Percentiles rank a stretch among this genome's conserved stretches.
These are phyloP conservation scores for Verbena officinalis DNA, from an alignment of 257 asterid genomes.

Conservation along the genomic window DNA sequence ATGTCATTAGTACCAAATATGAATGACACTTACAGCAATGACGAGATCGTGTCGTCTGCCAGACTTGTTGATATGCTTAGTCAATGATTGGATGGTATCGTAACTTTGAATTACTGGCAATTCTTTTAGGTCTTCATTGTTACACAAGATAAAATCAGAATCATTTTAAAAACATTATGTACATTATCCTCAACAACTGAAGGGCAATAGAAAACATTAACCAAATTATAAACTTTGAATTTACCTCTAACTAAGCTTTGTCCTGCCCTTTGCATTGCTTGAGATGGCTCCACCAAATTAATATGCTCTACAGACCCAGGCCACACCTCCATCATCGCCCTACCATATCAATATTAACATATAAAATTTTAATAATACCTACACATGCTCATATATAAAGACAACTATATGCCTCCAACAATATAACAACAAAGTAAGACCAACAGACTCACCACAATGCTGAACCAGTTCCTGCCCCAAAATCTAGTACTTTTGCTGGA, in stretches of 20 bases:
- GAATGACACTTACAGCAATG: slow-evolving; percentile 71
- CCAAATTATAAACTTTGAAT: slow-evolving; percentile 13
- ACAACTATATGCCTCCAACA: not conserved
- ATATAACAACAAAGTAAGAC: slow-evolving; percentile 5
- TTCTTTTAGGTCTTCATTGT: slow-evolving; percentile 53
- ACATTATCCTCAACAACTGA: slow-evolving; percentile 15
- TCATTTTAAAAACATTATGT: not conserved
- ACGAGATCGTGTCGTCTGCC: slow-evolving; percentile 82
- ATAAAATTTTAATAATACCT: slow-evolving; percentile 8
- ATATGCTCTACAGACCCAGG: slow-evolving; percentile 69
- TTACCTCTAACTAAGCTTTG: slow-evolving; percentile 76
- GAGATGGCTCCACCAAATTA: slow-evolving; percentile 97
- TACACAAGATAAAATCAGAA: slow-evolving; percentile 26
- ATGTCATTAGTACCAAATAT: slow-evolving; percentile 17
- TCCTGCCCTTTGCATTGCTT: slow-evolving; percentile 96
- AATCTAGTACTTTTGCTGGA: slow-evolving; percentile 88
- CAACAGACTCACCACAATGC: slow-evolving; percentile 81
- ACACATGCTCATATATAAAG: not conserved
- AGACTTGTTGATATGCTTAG: slow-evolving; percentile 60
- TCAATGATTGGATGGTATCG: slow-evolving; percentile 63
- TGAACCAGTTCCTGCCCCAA: slow-evolving; percentile 99
- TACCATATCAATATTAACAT: slow-evolving; percentile 28
- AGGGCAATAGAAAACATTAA: not conserved
- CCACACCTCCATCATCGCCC: slow-evolving; percentile 98
- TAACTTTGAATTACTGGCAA: slow-evolving; percentile 81